Evolutionary conservation across 176 grass and related monocot genomes (phyloP).

Genomic region (Oryza glaberrima): DNA sequence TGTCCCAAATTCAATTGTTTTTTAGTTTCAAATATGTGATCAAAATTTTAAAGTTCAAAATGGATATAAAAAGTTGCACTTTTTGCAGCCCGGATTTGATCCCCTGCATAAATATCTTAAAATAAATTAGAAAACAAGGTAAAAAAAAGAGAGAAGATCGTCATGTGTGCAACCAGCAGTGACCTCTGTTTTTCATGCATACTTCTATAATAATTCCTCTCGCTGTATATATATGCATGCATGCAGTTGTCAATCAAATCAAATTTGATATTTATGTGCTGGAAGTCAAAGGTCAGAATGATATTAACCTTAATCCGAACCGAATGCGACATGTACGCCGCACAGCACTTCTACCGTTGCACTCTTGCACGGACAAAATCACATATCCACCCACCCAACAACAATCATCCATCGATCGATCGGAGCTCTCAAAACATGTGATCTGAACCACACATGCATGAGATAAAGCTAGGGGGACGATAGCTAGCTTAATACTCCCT

Average conservation of each 20-base stretch:
- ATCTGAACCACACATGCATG: conserved; percentile 26
- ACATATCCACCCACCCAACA: conserved; percentile 50
- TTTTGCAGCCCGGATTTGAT: too few species aligned
- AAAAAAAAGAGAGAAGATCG: too few species aligned
- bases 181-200: too few species aligned
- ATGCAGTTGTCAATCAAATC: conserved; percentile 15
- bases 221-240: background rate
- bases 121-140: too few species aligned
- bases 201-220: background rate
- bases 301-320: conserved; percentile 49
- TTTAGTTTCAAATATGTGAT: too few species aligned
- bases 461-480: conserved; percentile 29
- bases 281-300: conserved; percentile 13
- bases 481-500: background rate
- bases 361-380: conserved; percentile 32
- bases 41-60: too few species aligned
- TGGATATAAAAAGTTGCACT: too few species aligned
- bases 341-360: conserved; percentile 14
- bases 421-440: conserved; percentile 34
- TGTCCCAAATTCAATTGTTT: too few species aligned
- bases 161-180: too few species aligned
- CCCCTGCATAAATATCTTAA: too few species aligned
- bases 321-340: conserved; percentile 41
- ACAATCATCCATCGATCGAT: background rate
- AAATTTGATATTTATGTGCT: background rate